phyloP scores from a whole-genome alignment of 768 basidiomycete species.

The Kwoniella sp. region DNA sequence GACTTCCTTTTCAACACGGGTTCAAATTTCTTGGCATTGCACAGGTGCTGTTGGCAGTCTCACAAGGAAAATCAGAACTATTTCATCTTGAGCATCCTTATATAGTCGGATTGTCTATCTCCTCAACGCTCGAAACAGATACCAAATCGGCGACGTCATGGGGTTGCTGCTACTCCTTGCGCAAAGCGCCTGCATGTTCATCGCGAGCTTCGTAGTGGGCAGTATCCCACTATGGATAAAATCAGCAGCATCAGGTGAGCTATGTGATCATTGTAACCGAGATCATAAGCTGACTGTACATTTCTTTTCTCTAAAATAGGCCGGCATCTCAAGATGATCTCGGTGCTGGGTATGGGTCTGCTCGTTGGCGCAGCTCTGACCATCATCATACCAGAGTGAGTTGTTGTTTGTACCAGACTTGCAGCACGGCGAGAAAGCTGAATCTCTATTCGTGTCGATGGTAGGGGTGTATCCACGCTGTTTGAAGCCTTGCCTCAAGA shows the following conservation, averaged over 20 bases:
- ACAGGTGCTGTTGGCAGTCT: too few species aligned
- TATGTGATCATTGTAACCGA: not conserved
- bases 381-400: slow-evolving; percentile 90
- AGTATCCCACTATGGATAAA: slow-evolving; percentile 74
- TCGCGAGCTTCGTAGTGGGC: slow-evolving; percentile 65
- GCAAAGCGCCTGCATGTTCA: slow-evolving; percentile 55
- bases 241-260: slow-evolving; percentile 57
- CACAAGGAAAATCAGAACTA: not conserved
- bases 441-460: not conserved
- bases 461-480: slow-evolving; percentile 51
- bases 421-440: not conserved
- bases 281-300: not conserved
- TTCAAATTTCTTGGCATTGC: too few species aligned
- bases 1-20: too few species aligned
- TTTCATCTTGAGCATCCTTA: not conserved
- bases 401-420: slow-evolving; percentile 50
- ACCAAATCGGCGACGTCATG: slow-evolving; percentile 53
- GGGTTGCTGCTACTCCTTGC: slow-evolving; percentile 48
- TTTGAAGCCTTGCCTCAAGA: slow-evolving; percentile 42
- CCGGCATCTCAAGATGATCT: slow-evolving; percentile 62
- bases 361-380: slow-evolving; percentile 86
- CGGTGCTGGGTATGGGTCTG: slow-evolving; percentile 75
- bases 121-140: too few species aligned
- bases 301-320: slow-evolving; percentile 24
- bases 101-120: too few species aligned